Percentiles rank a stretch among this genome's conserved stretches.
These are phyloP conservation scores for Bauhinia variegata DNA, from an alignment of 306 rosid species.

Conservation along the genomic window DNA sequence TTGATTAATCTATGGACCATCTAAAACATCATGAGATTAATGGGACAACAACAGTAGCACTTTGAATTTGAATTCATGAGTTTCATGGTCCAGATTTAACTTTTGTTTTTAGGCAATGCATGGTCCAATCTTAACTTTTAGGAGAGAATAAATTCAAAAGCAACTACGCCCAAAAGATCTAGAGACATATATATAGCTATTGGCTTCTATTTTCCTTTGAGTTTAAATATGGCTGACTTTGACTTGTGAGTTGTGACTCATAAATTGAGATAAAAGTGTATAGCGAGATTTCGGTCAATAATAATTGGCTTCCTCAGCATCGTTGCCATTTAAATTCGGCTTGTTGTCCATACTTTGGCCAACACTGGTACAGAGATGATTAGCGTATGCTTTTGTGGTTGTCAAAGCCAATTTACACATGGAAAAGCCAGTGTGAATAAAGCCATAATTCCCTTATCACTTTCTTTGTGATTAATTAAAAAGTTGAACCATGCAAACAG, in stretches of 20 bases:
- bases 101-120: too few relatives aligned
- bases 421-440: constrained; percentile 32
- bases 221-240: constrained; percentile 4
- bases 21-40: neutral
- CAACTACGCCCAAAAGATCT: neutral
- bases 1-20: too few relatives aligned
- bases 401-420: too few relatives aligned
- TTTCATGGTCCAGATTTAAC: neutral
- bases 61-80: neutral
- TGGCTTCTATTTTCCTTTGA: neutral
- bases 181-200: constrained; percentile 1
- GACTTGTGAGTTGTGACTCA: constrained; percentile 14
- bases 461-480: constrained; percentile 22
- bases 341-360: constrained; percentile 33
- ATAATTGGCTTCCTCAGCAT: constrained; percentile 25
- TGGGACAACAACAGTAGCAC: too few relatives aligned
- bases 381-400: too few relatives aligned
- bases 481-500: constrained; percentile 25
- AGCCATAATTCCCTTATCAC: constrained; percentile 6
- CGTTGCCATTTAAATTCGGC: constrained; percentile 27
- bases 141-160: constrained; percentile 37
- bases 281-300: constrained; percentile 1
- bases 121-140: constrained; percentile 32
- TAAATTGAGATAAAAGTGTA: constrained; percentile 6
- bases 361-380: constrained; percentile 29